Base-by-base conservation (phyloP, 306 rosid species). In the Ochetophila trinervis region DNA sequence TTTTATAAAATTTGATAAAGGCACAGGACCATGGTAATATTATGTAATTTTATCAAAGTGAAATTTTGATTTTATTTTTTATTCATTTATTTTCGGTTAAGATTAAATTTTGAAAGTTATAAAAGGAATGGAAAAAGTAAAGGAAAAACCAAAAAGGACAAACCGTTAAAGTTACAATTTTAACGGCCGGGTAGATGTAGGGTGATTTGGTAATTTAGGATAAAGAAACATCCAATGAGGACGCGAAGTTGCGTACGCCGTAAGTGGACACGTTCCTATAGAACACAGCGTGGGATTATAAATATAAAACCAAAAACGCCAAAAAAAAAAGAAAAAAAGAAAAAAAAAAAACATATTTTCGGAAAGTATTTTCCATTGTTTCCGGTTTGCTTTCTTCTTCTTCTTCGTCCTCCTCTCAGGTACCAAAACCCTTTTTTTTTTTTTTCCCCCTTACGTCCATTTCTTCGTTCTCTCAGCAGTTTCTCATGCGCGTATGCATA, bases 201-300 rank as follows among this genome's bases (percentile, higher is more conserved):
- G 89, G 78, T 22, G 67, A 22, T 50, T 47, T 9, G 1, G 80
- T 81, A 53, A 81, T 24, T 76, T 0, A 6, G 0, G 0, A 0
- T 2, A 8, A 2, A 20, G 35, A 45, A 20, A 34, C 69, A 44
- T 47, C 59, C 75, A 10, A 65, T 20, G 44, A 20, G 63, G 60
- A 49, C 34, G 70, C 74, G 59, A 74, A 57, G 83, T 69, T 79
- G 87, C 87, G 69, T 27, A 68, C 64, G 73, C 76, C 84, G 60
- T 68, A 22, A 53, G 70, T 62, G 18, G 36, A 27, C 77, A 67
- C 54, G 24, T 47, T 58, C 47, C 48, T 65, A 53, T 37, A n/a
- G 52, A 59, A 60, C 68, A 62, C 40, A 42, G 63, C 68, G 27
- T 21, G 45, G 34, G 8, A 45, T 37, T 57, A 61, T 55, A 23